phyloP scores from a whole-genome alignment of 805 yeast species.

The Gaillardinia entomophila region DNA sequence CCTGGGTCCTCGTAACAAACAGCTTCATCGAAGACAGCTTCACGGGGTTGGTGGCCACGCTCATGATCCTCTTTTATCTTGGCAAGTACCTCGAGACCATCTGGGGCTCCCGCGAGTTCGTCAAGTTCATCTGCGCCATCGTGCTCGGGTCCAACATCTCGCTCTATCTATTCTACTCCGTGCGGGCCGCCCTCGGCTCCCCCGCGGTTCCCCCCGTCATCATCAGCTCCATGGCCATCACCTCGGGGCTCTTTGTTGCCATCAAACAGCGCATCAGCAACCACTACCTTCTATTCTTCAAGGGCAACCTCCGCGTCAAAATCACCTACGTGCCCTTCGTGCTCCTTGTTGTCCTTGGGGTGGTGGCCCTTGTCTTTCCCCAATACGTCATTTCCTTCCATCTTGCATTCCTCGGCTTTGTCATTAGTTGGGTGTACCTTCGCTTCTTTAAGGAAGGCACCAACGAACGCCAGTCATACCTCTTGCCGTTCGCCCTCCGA shows the following conservation, averaged over 20 bases:
- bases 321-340: constrained; percentile 36
- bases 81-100: constrained; percentile 61
- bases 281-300: constrained; percentile 46
- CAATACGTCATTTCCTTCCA: constrained; percentile 21
- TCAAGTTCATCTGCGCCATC: constrained; percentile 39
- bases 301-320: constrained; percentile 40
- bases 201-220: constrained; percentile 36
- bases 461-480: constrained; percentile 37
- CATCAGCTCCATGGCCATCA: constrained; percentile 50
- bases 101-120: constrained; percentile 55
- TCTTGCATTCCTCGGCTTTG: constrained; percentile 25
- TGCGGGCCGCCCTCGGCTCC: constrained; percentile 7
- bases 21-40: constrained; percentile 42
- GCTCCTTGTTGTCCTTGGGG: constrained; percentile 8
- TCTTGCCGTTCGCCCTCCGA: constrained; percentile 27
- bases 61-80: constrained; percentile 40
- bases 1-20: constrained; percentile 48
- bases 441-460: constrained; percentile 36
- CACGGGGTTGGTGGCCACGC: constrained; percentile 30
- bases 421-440: constrained; percentile 34
- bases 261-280: constrained; percentile 64
- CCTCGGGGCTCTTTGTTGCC: constrained; percentile 56
- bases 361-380: constrained; percentile 16
- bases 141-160: constrained; percentile 29
- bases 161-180: constrained; percentile 21